Evolutionary conservation across 352 stramenopile species (phyloP).

Genomic region (Globisporangium orthogonon): DNA sequence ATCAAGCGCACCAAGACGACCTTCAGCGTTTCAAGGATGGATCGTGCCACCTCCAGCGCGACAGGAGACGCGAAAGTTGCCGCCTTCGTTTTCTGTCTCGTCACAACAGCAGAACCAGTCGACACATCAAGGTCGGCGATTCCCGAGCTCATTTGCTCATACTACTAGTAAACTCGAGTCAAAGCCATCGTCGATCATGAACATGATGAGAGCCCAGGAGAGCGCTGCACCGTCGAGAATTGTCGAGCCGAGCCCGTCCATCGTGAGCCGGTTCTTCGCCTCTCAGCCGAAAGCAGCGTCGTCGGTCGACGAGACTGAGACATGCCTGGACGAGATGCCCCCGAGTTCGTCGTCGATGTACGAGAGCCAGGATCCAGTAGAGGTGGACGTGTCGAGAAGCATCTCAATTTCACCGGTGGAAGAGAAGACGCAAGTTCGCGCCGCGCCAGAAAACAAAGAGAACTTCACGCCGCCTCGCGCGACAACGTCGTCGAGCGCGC

Average conservation of each 20-base stretch:
- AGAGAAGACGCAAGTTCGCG: conserved; percentile 18
- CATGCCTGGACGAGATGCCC: conserved; percentile 10
- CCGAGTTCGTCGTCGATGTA: conserved; percentile 18
- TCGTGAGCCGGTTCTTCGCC: conserved; percentile 18
- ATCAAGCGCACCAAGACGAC: background rate
- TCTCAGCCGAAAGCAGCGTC: conserved; percentile 22
- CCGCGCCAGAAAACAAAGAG: conserved; percentile 28
- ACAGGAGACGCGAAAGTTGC: background rate
- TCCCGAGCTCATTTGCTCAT: conserved; percentile 6
- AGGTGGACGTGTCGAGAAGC: conserved; percentile 37
- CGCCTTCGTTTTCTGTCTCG: background rate
- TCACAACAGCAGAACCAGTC: background rate
- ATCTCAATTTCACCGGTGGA: conserved; percentile 48
- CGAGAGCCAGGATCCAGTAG: conserved; percentile 48
- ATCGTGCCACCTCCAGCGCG: background rate
- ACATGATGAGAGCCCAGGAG: background rate
- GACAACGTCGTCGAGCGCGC: conserved; percentile 7
- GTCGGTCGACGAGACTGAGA: conserved; percentile 19
- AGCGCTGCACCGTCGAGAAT: background rate
- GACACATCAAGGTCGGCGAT: background rate
- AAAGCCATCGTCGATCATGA: conserved; percentile 1
- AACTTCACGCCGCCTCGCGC: conserved; percentile 20
- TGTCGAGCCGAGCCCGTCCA: conserved; percentile 1
- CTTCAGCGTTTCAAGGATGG: background rate
- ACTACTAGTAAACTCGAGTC: background rate